These are phyloP conservation scores for Artemisia annua DNA, from an alignment of 129 eudicot genomes.

Conservation along the genomic window DNA sequence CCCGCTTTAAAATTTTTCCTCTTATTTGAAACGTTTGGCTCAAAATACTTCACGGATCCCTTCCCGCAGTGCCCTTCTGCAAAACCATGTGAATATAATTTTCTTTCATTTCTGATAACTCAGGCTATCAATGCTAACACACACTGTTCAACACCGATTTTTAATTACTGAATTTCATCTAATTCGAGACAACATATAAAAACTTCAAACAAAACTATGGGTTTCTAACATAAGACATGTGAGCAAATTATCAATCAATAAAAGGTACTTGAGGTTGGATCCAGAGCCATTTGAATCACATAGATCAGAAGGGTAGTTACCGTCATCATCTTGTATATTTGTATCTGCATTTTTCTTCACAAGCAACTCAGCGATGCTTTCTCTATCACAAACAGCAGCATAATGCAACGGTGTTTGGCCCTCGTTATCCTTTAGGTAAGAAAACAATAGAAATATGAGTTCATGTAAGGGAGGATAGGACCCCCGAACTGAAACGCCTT, in stretches of 20 bases:
- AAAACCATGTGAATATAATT: too few relatives aligned
- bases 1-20: too few relatives aligned
- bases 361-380: constrained; percentile 72
- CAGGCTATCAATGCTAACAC: not conserved
- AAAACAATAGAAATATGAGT: constrained; percentile 3
- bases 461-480: not conserved
- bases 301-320: constrained; percentile 68
- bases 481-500: too few relatives aligned
- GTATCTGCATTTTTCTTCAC: constrained; percentile 75
- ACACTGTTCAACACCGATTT: not conserved
- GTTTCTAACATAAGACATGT: constrained; percentile 1
- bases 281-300: constrained; percentile 80
- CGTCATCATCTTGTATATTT: constrained; percentile 66
- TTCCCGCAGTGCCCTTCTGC: too few relatives aligned
- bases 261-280: constrained; percentile 38
- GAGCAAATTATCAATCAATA: constrained; percentile 10
- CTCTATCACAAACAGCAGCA: constrained; percentile 96
- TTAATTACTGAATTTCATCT: constrained; percentile 3
- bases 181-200: not conserved
- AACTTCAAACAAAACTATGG: not conserved
- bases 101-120: too few relatives aligned
- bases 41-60: too few relatives aligned
- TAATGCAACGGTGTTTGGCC: constrained; percentile 95
- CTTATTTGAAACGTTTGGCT: too few relatives aligned
- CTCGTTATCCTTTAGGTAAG: constrained; percentile 68